Evolutionary conservation across 2,329 filamentous ascomycete genomes (phyloP), one percentile per base, ranked within the genome.

Genomic region (Furcasterigmium sp.): DNA sequence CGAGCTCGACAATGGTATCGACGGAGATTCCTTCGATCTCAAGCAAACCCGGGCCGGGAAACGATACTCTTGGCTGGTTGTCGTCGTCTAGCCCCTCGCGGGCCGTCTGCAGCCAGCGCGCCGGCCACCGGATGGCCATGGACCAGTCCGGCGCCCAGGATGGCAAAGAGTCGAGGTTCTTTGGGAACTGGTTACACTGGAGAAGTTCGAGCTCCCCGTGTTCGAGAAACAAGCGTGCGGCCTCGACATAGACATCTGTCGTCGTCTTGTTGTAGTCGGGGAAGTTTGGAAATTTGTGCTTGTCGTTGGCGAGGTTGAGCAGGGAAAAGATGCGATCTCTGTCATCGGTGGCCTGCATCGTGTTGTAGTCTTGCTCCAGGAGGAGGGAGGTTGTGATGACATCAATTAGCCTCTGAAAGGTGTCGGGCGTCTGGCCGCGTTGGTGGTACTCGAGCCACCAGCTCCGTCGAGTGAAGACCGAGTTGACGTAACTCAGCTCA

Each of bases 261-360:
- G 40, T 36, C 8, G 35, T 17, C 15, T 39, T 28, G 10, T 11
- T 18, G 41, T 46, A 46, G 17, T 43, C 15, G 7, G 44, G 37
- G 14, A 46, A 25, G 7, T 41, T 37, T 10, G 42, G 26, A 14
- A 46, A 43, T 9, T 40, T 34, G 30, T 49, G 45, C 8, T 42
- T 42, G 25, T 49, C 47, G 2, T 36, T 25, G 8, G 47, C 47
- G 3, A 49, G 39, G 37, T 42, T 45, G n/a, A 49, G 47, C 19
- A 49, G 45, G 6, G 45, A 41, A 7, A 45, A 49, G 21, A 45
- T 45, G n/a, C 41, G 29, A 4, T 49, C 47, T 9, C 47, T 41
- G 9, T 45, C 38, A 10, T 35, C 32, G 4, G 32, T 17, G 5
- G 32, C 15, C n/a, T 17, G n/a, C 32, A 15, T 35, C n/a, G 11